Conservation (phyloP, 2,329 filamentous ascomycete genomes). For the Lachnellula cervina region DNA sequence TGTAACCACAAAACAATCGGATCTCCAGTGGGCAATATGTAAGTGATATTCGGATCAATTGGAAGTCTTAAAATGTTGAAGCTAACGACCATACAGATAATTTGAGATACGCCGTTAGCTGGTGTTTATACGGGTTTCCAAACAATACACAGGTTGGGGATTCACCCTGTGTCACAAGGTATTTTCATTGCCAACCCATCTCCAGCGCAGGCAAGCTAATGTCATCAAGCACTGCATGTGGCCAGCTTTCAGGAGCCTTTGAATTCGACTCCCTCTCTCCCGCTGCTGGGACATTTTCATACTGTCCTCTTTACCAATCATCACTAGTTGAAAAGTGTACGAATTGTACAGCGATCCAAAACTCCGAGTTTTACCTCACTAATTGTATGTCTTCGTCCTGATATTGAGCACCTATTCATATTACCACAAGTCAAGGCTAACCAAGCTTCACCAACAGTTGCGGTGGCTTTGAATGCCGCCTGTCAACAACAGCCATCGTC, state of each 20-base stretch:
- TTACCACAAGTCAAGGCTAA: not conserved
- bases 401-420: not conserved
- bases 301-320: constrained; percentile 47
- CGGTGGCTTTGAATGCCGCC: constrained; percentile 50
- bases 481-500: constrained; percentile 48
- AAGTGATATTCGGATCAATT: constrained; percentile 28
- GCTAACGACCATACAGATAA: constrained; percentile 43
- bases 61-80: not conserved
- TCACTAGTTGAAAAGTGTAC: constrained; percentile 40
- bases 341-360: constrained; percentile 40
- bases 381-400: constrained; percentile 44
- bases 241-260: constrained; percentile 42
- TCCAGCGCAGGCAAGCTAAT: constrained; percentile 1
- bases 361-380: constrained; percentile 39
- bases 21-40: constrained; percentile 53
- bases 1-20: constrained; percentile 40
- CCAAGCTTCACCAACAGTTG: constrained; percentile 34
- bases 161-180: constrained; percentile 49
- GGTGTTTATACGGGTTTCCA: constrained; percentile 50
- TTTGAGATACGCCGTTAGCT: constrained; percentile 49
- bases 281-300: constrained; percentile 44
- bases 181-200: constrained; percentile 12
- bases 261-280: constrained; percentile 46
- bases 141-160: constrained; percentile 37
- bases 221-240: constrained; percentile 46